Evolutionary conservation across 371 early-diverging fungal genomes (phyloP).

Genomic region (Lichtheimia corymbifera): DNA sequence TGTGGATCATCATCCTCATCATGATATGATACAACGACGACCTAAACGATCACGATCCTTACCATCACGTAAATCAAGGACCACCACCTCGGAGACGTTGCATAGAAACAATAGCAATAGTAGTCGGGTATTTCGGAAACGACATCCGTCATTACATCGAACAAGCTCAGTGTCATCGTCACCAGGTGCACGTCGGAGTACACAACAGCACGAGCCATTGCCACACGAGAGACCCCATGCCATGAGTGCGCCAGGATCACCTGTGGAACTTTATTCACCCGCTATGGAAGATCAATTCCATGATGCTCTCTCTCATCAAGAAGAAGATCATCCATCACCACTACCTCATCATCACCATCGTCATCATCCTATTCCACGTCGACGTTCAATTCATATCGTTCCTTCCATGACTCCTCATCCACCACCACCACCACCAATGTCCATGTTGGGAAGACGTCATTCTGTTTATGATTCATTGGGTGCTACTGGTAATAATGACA

Average conservation of each 20-base stretch:
- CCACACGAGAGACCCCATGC: constrained; percentile 3
- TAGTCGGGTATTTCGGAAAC: not conserved
- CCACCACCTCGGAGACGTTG: not conserved
- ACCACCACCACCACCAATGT: constrained; percentile 3
- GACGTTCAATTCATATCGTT: not conserved
- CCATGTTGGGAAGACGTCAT: constrained; percentile 10
- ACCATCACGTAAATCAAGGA: not conserved
- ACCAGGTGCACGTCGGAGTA: constrained; percentile 3
- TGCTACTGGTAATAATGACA: constrained; percentile 3
- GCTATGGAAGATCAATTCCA: constrained; percentile 10
- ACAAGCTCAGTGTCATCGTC: constrained; percentile 8
- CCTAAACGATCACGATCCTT: not conserved
- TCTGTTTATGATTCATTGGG: constrained; percentile 11
- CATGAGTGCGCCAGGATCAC: constrained; percentile 12
- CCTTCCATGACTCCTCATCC: constrained; percentile 2
- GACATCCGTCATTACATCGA: not conserved
- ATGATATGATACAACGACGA: not conserved
- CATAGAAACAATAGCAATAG: not conserved
- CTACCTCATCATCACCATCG: not conserved
- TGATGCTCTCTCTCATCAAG: constrained; percentile 9
- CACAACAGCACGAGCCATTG: not conserved
- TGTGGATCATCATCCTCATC: not conserved
- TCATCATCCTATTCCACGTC: constrained; percentile 6
- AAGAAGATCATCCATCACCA: not conserved
- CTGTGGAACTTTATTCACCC: constrained; percentile 12